Base-by-base conservation (phyloP, 805 yeast species). In the Cyberlindnera nakhonratchasimensis region DNA sequence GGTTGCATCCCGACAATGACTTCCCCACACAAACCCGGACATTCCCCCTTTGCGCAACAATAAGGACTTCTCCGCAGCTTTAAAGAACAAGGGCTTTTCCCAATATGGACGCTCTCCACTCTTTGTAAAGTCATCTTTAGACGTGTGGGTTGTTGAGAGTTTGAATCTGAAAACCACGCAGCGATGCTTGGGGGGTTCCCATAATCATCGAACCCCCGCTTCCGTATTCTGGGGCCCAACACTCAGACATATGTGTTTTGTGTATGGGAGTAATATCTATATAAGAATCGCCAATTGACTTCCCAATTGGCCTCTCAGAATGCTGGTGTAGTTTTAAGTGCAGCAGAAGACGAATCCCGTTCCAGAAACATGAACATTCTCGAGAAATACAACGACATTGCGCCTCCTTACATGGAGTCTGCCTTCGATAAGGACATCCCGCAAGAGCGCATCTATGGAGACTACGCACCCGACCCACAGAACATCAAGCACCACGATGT, bases 341-440 rank as follows among this genome's bases (percentile, higher is more conserved):
- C 8, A 23, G 8, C 11, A 8, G 25, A 8, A 23, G 8, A 23
- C 10, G 11, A 11, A 23, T 8, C 25, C 25, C 8, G 11, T 6
- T 20, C 12, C 18, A 20, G 28, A 10, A 33, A 13, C n/a, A 34
- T 29, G 29, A 31, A n/a, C 24, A 11, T 42, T 18, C 39, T 42
- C 17, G 39, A 37, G 24, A 32, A 34, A 22, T 33, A 37, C 31
- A 45, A 54, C 45, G 63, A 60, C 28, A 45, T 59, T 21, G 26
- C 51, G 18, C 63, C 64, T 10, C 53, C 55, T 5, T 53, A 56
- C 36, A 17, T 46, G 28, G 52, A 52, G 11, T 34, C 39, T 9
- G 55, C 59, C 9, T 36, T 48, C 23, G 57, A 51, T 31, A 55
- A 55, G 42, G 51, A 61, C 38, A 53, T 61, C 36, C 59, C 64